phyloP scores from a whole-genome alignment of 495 filamentous ascomycete genomes.

The Ramalina peruviana region DNA sequence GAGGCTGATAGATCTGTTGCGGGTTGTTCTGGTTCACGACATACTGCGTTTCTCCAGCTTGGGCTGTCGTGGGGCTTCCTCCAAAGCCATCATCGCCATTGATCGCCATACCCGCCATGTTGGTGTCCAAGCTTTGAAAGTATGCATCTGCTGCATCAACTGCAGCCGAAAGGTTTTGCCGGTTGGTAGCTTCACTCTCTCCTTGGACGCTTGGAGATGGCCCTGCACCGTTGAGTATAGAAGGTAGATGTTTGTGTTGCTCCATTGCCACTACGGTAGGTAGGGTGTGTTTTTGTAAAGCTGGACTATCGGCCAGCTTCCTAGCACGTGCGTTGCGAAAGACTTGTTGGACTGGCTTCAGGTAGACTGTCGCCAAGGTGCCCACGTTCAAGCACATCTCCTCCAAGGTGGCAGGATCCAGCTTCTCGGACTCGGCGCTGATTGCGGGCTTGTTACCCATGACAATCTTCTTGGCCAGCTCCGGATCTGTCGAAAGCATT shows the following conservation, averaged over 20 bases:
- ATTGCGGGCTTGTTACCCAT: constrained; percentile 97
- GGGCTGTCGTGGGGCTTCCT: constrained; percentile 24
- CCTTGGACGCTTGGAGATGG: constrained; percentile 1
- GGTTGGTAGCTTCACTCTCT: constrained; percentile 8
- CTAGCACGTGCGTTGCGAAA: constrained; percentile 79
- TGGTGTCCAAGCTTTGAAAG: constrained; percentile 58
- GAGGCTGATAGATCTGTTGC: constrained; percentile 37
- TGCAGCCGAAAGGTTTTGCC: constrained; percentile 46
- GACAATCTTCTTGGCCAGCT: constrained; percentile 71
- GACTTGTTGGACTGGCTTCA: constrained; percentile 96
- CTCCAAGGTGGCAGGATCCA: constrained; percentile 82
- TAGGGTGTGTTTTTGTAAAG: constrained; percentile 56
- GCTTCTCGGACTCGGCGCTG: constrained; percentile 88
- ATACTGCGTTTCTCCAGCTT: constrained; percentile 31
- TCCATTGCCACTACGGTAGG: constrained; percentile 36
- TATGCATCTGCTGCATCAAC: constrained; percentile 75
- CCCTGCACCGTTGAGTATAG: constrained; percentile 33
- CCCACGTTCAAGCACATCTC: constrained; percentile 96
- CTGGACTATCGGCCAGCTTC: constrained; percentile 64
- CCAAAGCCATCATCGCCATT: constrained; percentile 27
- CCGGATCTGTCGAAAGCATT: constrained; percentile 84
- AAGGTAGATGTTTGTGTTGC: constrained; percentile 32
- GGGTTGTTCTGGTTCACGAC: constrained; percentile 40
- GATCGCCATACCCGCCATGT: constrained; percentile 56
- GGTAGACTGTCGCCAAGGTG: constrained; percentile 90